Evolutionary conservation across 257 asterid genomes (phyloP), one percentile per base, ranked within the genome.

Genomic region (Solanum pinnatisectum): DNA sequence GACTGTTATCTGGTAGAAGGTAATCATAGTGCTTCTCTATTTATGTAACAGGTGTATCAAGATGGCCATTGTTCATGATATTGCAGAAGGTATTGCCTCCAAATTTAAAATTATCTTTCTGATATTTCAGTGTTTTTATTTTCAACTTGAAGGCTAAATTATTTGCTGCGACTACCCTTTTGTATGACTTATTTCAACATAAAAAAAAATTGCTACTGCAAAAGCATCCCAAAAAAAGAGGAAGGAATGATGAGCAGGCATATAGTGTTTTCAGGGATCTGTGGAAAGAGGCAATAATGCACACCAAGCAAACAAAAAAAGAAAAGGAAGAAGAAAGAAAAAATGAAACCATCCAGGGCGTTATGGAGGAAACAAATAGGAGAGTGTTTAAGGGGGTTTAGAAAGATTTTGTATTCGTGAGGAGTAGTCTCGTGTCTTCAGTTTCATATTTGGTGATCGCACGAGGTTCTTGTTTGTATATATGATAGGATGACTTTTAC

Each of bases 21-120:
- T 89, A 60, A 88, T 87, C 59, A 44, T 37, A 79, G 70, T 78
- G 73, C 73, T 88, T 79, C 20, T 90, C 36, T 32, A 88, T 87
- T 52, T 86, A 72, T 87, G 49, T 56, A 87, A 89, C 95, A 95
- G 99, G 97, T 96, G 99, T 88, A 93, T 95, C 93, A 96, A 96
- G 93, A 94, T 96, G 91, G 99, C 98, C 83, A 93, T 96, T 89
- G 97, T 96, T 89, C 99, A 96, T 88, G 99, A 94, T 91, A 94
- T 96, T 89, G 98, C 98, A 42, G 99, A 96, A 96, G 99, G 99
- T 96, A 93, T 52, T 44, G 44, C 90, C 60, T 89, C 82, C 33
- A 49, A 49, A 30, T 20, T 10, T 2, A 0, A 49, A 30, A 49
- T 32, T 1, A 36, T 86, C 65, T 40, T 30, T 68, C 52, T 70